A percentile compares a stretch with the other conserved stretches of the same genome.
Conservation (phyloP, 225 moss, liverwort and hornwort genomes). For the Straminergon stramineum region DNA sequence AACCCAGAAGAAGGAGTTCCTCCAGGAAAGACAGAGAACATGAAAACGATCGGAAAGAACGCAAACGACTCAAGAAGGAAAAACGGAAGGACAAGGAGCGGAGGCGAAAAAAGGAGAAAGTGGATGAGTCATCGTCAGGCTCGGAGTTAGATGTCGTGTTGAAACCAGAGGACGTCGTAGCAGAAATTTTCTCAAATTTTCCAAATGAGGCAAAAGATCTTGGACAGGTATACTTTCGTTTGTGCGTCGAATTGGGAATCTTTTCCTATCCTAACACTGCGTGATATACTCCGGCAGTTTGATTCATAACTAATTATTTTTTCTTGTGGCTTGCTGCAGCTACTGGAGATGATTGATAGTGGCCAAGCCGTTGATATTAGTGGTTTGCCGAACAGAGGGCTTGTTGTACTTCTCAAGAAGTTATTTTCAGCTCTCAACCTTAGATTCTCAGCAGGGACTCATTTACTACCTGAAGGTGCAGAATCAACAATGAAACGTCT, state of each 20-base stretch:
- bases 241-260: neutral
- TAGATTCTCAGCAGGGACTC: constrained; percentile 34
- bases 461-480: constrained; percentile 42
- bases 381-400: constrained; percentile 54
- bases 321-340: constrained; percentile 28
- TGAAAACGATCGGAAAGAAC: constrained; percentile 11
- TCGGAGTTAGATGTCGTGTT: constrained; percentile 27
- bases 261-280: neutral
- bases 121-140: constrained; percentile 15
- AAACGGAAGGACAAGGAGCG: constrained; percentile 28
- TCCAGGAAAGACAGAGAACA: constrained; percentile 9
- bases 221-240: constrained; percentile 32
- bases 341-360: constrained; percentile 63
- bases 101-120: constrained; percentile 14
- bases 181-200: constrained; percentile 37
- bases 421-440: constrained; percentile 58
- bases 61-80: constrained; percentile 8
- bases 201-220: constrained; percentile 67
- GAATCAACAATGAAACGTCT: constrained; percentile 49
- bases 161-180: constrained; percentile 45
- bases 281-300: neutral
- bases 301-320: neutral
- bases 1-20: neutral
- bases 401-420: constrained; percentile 42
- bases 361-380: constrained; percentile 85